Base-by-base conservation (phyloP, 192 early-diverging fungal species). In the Coemansia sp. region DNA sequence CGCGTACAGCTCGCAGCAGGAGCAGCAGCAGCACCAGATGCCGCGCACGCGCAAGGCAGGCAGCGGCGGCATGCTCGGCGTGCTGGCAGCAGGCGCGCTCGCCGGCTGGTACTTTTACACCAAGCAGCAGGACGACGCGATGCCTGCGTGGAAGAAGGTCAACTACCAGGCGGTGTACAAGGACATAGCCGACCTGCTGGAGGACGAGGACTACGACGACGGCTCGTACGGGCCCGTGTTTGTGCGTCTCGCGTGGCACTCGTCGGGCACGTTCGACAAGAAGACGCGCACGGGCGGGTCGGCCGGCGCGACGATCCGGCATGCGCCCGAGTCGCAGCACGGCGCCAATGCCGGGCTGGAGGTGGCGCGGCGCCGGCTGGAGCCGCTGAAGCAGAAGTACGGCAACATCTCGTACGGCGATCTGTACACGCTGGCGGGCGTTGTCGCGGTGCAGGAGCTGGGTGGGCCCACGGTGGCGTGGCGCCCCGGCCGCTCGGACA, bases 221-320 rank as follows among this genome's bases (percentile, higher is more conserved):
- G 93, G 93, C 54, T 89, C 88, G 31, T 88, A 87, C 70, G 93
- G 90, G 22, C 91, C 92, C 1, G 82, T 95, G 35, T 83, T 95
- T 70, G 68, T 94, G 53, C 89, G 93, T 22, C 86, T 95, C 25
- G 93, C 93, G 37, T 95, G 93, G 93, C 93, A 95, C 81, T 75
- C 90, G 6, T 87, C 87, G 45, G 93, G 93, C n/a, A 93, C 93
- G 35, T 93, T 84, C 74, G 88, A 88, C 74, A 76, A 81, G 68
- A 83, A 80, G 68, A 71, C 84, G 60, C 79, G 82, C 38, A 88
- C 88, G 8, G 93, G 93, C 57, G 93, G 93, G 40, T 90, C 87
- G 58, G 76, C 86, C 69, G 93, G 82, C 72, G 91, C 87, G 20
- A 91, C 90, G 47, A 95, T 95, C 85, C 87, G 92, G 59, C 89